Base-by-base conservation (phyloP, 176 grass and related monocot species). In the Chloris gayana region DNA sequence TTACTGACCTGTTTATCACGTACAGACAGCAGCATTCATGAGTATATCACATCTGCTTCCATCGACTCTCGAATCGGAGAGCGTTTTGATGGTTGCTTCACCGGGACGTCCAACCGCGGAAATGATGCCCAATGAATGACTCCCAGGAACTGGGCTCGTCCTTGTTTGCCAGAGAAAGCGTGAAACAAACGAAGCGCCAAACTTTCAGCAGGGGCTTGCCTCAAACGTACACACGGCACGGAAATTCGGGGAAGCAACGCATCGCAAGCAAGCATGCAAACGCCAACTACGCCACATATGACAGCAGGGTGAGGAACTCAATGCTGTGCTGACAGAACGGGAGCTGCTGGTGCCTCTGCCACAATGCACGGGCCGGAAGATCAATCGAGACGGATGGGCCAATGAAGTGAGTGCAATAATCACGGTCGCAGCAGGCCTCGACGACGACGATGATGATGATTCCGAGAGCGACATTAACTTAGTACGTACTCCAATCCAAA, bases 21-120 rank as follows among this genome's bases (percentile, higher is more conserved):
- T 47, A 47, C 46, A 17, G 46, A 13, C 44, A 59, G 82, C 31
- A 7, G 12, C 75, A 59, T 68, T 25, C 72, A 78, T 78, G 82
- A n/a, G n/a, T n/a, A n/a, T n/a, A n/a, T n/a, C 25, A 31, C 35
- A 2, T 18, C 64, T n/a, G 13, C 6, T n/a, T n/a, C 46, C 14
- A n/a, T 45, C 44, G 44, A 15, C 21, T n/a, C n/a, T n/a, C n/a
- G n/a, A n/a, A n/a, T n/a, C n/a, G n/a, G 17, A 9, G 39, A n/a
- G n/a, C 7, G 8, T 6, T 15, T 30, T 15, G 46, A 34, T 9
- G 29, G 64, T 72, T 67, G 76, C 76, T 74, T 67, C 69, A 1
- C 2, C 44, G 14, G 12, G 68, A 85, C 69, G 69, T 26, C 41
- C 54, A 33, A 6, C 4, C 4, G 19, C 5, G 9, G 34, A 44